Percentiles rank a stretch among this genome's conserved stretches.
phyloP scores from a whole-genome alignment of 495 filamentous ascomycete genomes.

The Penicillium robsamsonii region DNA sequence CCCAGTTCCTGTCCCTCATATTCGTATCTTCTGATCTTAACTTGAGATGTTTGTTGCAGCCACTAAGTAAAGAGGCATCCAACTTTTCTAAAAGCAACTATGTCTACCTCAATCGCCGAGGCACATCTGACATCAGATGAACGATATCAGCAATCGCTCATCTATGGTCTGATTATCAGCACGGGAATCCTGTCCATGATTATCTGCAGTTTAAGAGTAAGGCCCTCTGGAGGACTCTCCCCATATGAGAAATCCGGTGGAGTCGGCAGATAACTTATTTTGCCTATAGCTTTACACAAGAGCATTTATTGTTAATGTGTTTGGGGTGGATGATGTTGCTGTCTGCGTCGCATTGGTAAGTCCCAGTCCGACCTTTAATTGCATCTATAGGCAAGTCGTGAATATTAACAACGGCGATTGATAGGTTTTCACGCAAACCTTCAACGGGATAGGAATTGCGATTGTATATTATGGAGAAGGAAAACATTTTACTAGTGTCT shows the following conservation, averaged over 20 bases:
- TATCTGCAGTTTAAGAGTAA: slow-evolving; percentile 9
- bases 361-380: neutral
- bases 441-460: slow-evolving; percentile 5
- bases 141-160: slow-evolving; percentile 7
- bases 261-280: neutral
- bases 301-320: neutral
- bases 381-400: too few relatives aligned
- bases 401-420: neutral
- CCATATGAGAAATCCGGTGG: neutral
- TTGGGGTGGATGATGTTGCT: slow-evolving; percentile 7
- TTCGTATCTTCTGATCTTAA: neutral
- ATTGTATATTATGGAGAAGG: slow-evolving; percentile 10
- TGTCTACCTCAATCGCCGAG: neutral
- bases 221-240: neutral
- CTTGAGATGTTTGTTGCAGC: neutral
- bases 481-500: neutral
- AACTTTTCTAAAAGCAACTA: neutral
- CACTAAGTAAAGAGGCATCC: neutral
- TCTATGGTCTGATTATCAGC: slow-evolving; percentile 6
- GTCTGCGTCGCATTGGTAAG: slow-evolving; percentile 10
- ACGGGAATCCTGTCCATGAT: slow-evolving; percentile 2
- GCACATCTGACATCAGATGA: neutral
- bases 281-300: slow-evolving; percentile 7
- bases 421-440: slow-evolving; percentile 8
- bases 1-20: neutral